These are phyloP conservation scores for Pholiota conissans DNA, from an alignment of 768 basidiomycete genomes.

Conservation along the genomic window DNA sequence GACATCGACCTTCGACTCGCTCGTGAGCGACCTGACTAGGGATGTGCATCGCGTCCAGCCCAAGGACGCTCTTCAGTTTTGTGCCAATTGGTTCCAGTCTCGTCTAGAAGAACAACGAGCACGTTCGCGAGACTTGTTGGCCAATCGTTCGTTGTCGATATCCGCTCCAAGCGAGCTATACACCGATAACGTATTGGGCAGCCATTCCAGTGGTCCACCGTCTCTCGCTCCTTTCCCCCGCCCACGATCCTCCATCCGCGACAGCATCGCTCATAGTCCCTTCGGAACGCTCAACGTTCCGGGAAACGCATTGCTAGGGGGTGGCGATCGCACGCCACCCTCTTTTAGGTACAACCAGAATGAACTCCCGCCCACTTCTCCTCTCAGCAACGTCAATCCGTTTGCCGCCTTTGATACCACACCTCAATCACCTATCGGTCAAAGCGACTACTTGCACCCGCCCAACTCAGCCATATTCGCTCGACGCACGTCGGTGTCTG, in stretches of 20 bases:
- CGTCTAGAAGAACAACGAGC: constrained; percentile 84
- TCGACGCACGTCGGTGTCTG: constrained; percentile 91
- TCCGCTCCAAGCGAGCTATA: constrained; percentile 60
- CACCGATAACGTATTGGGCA: constrained; percentile 46
- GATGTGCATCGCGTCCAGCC: constrained; percentile 87
- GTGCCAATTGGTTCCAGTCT: constrained; percentile 92
- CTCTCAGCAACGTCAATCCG: constrained; percentile 49
- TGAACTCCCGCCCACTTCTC: constrained; percentile 63
- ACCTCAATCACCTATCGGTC: constrained; percentile 47
- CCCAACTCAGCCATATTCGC: constrained; percentile 81
- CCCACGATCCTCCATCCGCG: constrained; percentile 57
- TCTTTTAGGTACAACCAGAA: constrained; percentile 60
- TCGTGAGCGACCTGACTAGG: constrained; percentile 83
- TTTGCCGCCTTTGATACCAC: constrained; percentile 53
- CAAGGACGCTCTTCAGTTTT: constrained; percentile 88
- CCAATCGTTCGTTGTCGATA: constrained; percentile 50
- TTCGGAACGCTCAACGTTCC: constrained; percentile 82
- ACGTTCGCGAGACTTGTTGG: constrained; percentile 65
- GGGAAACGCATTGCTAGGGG: constrained; percentile 68
- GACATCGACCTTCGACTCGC: constrained; percentile 73
- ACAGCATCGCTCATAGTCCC: constrained; percentile 59
- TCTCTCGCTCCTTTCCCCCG: constrained; percentile 60
- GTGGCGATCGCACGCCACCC: constrained; percentile 52
- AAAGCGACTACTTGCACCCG: constrained; percentile 70
- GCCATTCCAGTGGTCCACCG: constrained; percentile 31